Base-by-base conservation (phyloP, 345 rosid genomes). In the Microcos paniculata region DNA sequence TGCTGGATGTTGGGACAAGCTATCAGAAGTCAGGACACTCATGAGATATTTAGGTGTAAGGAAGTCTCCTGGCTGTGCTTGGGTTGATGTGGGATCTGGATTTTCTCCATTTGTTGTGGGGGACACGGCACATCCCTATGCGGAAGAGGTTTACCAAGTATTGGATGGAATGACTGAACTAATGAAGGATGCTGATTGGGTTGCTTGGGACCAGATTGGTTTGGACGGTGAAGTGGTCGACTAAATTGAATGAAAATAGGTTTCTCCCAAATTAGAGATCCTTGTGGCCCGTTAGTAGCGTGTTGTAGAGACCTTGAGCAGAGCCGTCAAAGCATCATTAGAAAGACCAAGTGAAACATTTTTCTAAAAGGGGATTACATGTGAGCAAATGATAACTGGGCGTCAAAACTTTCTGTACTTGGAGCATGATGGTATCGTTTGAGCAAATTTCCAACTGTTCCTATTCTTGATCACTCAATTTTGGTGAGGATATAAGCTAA, bases 31-130 rank as follows among this genome's bases (percentile, higher is more conserved):
- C 74, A 89, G 98, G 87, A 87, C 85, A 45, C 58, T 53, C 33
- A 90, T 91, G 95, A 86, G 91, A 82, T 86, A 93, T 71, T 78
- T 81, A 68, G 94, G 95, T 64, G 87, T 93, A 74, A 85, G 79
- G 65, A 93, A 93, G 80, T 81, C 72, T 81, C 95, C 94, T 38
- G 97, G 97, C 19, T 86, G 92, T 81, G 80, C 98, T 63, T 89
- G 90, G 92, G 80, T 90, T 43, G 88, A 88, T 68, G 82, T 72
- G 31, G 95, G 91, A 45, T 62, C 84, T 76, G 91, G 86, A 62
- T 87, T 83, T 83, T 40, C 71, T 6, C 81, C 87, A 38, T 91
- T 93, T 78, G 79, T 84, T 16, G 98, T 82, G 13, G 94, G 84
- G 26, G 92, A 88, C 71, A 83, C 89, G 26, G 87, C 91, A 62